Percentiles rank a stretch among this genome's conserved stretches.
These are phyloP conservation scores for Microbotryum violaceum DNA, from an alignment of 1,284 basidiomycete genomes.

Conservation along the genomic window DNA sequence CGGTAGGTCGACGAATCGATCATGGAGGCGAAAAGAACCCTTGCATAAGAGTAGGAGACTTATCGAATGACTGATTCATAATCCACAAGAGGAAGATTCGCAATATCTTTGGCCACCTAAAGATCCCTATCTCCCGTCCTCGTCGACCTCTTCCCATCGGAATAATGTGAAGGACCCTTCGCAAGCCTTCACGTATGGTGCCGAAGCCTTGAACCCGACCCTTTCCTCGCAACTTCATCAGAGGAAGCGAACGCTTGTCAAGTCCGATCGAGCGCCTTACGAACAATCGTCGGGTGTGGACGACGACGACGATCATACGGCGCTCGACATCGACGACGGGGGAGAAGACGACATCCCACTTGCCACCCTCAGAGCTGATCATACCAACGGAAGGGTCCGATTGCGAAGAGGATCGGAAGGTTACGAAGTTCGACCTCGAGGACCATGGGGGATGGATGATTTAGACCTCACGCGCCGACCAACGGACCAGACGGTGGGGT, in stretches of 20 bases:
- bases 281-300: background rate
- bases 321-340: background rate
- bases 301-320: background rate
- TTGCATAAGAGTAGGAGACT: constrained; percentile 7
- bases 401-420: constrained; percentile 30
- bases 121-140: constrained; percentile 41
- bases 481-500: no score
- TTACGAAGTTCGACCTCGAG: constrained; percentile 22
- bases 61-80: constrained; percentile 9
- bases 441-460: no score
- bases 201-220: constrained; percentile 42
- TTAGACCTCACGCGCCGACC: no score
- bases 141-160: constrained; percentile 16
- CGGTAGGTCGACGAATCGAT: constrained; percentile 59
- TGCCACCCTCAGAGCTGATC: background rate
- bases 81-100: constrained; percentile 40
- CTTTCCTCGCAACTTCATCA: constrained; percentile 1
- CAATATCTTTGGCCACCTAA: constrained; percentile 50
- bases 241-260: background rate
- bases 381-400: constrained; percentile 11
- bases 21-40: constrained; percentile 2
- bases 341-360: constrained; percentile 14
- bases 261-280: background rate
- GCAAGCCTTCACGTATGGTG: constrained; percentile 75
- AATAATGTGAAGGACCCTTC: constrained; percentile 42